Conservation (phyloP, 108 stramenopile species). For the Mayamaea pseudoterrestris region DNA sequence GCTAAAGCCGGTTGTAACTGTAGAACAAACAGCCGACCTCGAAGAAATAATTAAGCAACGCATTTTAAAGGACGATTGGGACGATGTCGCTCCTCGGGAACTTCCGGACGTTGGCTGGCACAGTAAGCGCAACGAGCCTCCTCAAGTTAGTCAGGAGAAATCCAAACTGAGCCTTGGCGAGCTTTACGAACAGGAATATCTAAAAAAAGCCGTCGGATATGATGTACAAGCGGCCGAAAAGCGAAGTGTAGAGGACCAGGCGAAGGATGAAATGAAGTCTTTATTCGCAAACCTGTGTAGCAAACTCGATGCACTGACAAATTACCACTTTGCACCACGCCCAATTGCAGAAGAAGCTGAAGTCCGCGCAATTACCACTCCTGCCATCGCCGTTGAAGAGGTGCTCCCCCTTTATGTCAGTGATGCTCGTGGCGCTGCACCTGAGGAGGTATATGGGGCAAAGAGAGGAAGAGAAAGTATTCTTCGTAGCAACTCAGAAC, state of each 20-base stretch:
- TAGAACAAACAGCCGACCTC: slow-evolving; percentile 71
- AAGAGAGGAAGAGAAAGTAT: slow-evolving; percentile 84
- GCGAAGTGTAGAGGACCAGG: slow-evolving; percentile 73
- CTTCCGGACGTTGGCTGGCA: slow-evolving; percentile 68
- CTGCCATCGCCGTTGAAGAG: slow-evolving; percentile 97
- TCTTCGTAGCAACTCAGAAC: slow-evolving; percentile 75
- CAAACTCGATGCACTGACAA: slow-evolving; percentile 92
- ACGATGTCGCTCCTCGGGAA: slow-evolving; percentile 90
- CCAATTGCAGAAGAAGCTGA: slow-evolving; percentile 86
- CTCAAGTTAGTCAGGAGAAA: slow-evolving; percentile 96
- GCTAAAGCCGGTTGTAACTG: slow-evolving; percentile 78
- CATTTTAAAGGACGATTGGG: slow-evolving; percentile 90
- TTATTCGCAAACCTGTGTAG: slow-evolving; percentile 81
- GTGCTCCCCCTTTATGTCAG: slow-evolving; percentile 88
- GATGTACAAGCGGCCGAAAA: slow-evolving; percentile 70
- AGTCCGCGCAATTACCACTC: slow-evolving; percentile 50
- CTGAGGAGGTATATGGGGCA: slow-evolving; percentile 86
- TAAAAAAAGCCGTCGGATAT: slow-evolving; percentile 79
- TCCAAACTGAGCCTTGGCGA: slow-evolving; percentile 92
- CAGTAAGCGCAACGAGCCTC: slow-evolving; percentile 65
- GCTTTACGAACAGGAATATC: slow-evolving; percentile 90
- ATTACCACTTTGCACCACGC: slow-evolving; percentile 96
- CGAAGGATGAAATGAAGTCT: slow-evolving; percentile 73
- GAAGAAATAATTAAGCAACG: slow-evolving; percentile 89
- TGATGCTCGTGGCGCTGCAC: slow-evolving; percentile 79